Base-by-base conservation (phyloP, 2,329 filamentous ascomycete genomes). In the Phialophora chinensis region DNA sequence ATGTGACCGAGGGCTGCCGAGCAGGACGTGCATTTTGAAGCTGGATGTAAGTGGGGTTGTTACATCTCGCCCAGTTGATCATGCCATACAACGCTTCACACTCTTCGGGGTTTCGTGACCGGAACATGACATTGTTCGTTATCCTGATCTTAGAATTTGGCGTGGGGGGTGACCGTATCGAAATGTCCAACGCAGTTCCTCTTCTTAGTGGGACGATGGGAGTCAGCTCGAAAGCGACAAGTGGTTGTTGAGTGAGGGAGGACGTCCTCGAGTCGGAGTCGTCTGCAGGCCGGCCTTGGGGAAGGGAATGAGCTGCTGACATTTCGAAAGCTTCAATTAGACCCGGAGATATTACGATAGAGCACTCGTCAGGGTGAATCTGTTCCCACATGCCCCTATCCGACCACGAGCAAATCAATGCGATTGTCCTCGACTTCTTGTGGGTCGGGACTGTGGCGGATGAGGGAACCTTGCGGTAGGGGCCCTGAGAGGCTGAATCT, bases 101-200 rank as follows among this genome's bases (percentile, higher is more conserved):
- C 68, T 97, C 94, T 52, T 88, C 85, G 2, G 88, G 84, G 55
- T 86, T 91, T 50, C 89, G 84, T 56, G 92, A 92, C 50, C 95
- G 90, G 85, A 98, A 95, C 83, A 96, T 94, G 80, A 97, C 91
- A 76, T 96, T 95, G 73, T 88, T 89, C 59, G 89, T 85, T 75
- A 80, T 85, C 66, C 84, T 86, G 64, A 97, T 85, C 72, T 87
- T 87, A 4, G 91, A 93, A 69, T 91, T 87, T 38, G 84, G 76
- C 6, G 91, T 90, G 29, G 93, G 90, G 1, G 92, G 92, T 6
- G 94, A 97, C 58, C 93, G 90, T 70, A 99, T 92, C 71, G 96
- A 95, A 62, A 99, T 91, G 76, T 99, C 95, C 35, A 99, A 87
- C 3, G 91, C 91, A 25, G 93, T 99, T 73, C 93, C 95, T 74